Base-by-base conservation (phyloP, 108 stramenopile species). In the Cyclotella kingstonii region DNA sequence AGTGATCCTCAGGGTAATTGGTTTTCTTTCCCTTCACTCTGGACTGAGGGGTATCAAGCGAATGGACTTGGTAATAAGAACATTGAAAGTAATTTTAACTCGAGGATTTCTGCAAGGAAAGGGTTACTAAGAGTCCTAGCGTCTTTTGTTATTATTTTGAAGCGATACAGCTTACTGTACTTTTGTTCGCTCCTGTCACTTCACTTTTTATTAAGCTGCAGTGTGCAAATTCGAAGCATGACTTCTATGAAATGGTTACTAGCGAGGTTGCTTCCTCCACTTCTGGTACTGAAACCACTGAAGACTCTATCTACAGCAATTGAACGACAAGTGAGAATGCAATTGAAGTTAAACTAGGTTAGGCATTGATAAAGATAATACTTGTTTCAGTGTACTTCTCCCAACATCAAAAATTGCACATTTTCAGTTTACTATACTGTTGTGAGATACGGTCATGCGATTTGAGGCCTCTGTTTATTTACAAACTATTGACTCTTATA, bases 1-100 rank as follows among this genome's bases (percentile, higher is more conserved):
- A 60, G 69, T 15, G 54, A 69, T 27, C 82, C 82, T 3, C 74
- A 74, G 39, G 80, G 77, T 7, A 83, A 83, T 68, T 86, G 85
- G 85, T 69, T 86, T 54, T 55, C 79, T 2, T 51, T 81, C 52
- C 74, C 77, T 14, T 52, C 36, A 31, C 52, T 86, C 17, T 86
- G 85, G 82, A 83, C 73, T 2, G 42, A 41, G 35, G 84, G 81
- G 30, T 81, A 63, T 54, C 51, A 28, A 41, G 31, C 52, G 11
- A 48, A 54, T 18, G 27, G 31, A 12, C 42, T 52, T 17, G 68
- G 42, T 33, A 27, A 23, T 28, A 5, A 15, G 26, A 15, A 29
- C 2, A 29, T 50, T 6, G 2, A 50, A 21, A 15, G 31, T 5
- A 29, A 14, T 28, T 27, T 50, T 50, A 29, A 7, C n/a, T 4